Percentiles rank a stretch among this genome's conserved stretches.
phyloP scores from a whole-genome alignment of 1,284 basidiomycete species.

The Entoloma clypeatum region DNA sequence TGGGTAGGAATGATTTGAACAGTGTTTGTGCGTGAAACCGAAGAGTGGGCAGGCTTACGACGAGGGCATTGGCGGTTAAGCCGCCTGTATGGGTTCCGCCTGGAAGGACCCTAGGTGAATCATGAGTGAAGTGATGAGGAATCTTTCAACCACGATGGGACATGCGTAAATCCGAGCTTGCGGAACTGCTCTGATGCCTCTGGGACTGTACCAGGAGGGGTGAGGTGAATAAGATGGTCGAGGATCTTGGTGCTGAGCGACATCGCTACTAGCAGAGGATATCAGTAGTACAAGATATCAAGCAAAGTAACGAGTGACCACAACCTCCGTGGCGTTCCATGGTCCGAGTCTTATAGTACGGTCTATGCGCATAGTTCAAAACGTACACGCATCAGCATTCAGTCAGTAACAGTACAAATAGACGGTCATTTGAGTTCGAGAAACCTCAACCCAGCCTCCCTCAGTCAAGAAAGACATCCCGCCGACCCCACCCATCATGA shows the following conservation, averaged over 20 bases:
- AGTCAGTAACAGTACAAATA: no score
- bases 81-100: constrained; percentile 65
- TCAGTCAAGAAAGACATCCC: no score
- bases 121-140: constrained; percentile 2
- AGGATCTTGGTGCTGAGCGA: constrained; percentile 33
- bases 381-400: no score
- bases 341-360: no score
- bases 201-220: constrained; percentile 54
- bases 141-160: constrained; percentile 1
- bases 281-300: neutral
- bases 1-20: constrained; percentile 20
- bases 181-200: constrained; percentile 48
- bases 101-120: constrained; percentile 45
- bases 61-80: constrained; percentile 58
- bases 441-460: no score
- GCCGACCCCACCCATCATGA: no score
- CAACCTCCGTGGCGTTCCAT: no score
- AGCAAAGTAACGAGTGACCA: no score
- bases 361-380: no score
- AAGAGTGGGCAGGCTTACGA: constrained; percentile 36
- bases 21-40: neutral
- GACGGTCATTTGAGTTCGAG: no score
- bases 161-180: constrained; percentile 63
- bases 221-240: constrained; percentile 69
- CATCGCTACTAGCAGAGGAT: neutral